Conservation (phyloP, 768 basidiomycete genomes). For the Hygrocybe coccinea region DNA sequence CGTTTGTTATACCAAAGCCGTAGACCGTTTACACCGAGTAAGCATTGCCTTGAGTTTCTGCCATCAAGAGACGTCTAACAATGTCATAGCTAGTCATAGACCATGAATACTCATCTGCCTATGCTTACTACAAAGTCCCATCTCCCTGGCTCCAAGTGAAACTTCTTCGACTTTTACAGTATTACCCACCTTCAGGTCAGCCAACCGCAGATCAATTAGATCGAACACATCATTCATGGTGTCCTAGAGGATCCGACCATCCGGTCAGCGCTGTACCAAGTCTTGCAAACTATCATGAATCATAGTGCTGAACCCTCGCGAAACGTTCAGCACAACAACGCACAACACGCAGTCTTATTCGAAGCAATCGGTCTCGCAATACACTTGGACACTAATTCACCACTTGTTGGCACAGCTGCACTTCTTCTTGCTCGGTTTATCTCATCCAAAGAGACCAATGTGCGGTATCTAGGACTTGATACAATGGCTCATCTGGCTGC, state of each 20-base stretch:
- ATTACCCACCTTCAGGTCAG: conserved; percentile 91
- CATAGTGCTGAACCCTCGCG: conserved; percentile 85
- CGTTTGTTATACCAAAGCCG: conserved; percentile 92
- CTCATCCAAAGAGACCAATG: conserved; percentile 96
- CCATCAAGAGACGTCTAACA: not conserved
- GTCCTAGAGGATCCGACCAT: conserved; percentile 78
- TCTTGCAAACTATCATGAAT: conserved; percentile 86
- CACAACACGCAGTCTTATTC: conserved; percentile 96
- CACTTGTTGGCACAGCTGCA: conserved; percentile 82
- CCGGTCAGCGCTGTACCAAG: conserved; percentile 68
- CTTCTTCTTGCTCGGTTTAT: conserved; percentile 93
- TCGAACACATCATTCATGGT: conserved; percentile 4
- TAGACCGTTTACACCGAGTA: conserved; percentile 81
- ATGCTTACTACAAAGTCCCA: conserved; percentile 96
- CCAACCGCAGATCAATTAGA: conserved; percentile 1
- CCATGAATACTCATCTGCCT: conserved; percentile 81
- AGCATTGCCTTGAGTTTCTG: conserved; percentile 17
- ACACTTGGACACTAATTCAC: conserved; percentile 87
- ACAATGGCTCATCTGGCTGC: conserved; percentile 98
- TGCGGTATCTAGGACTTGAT: conserved; percentile 93
- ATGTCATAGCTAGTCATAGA: conserved; percentile 75
- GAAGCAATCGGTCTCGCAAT: conserved; percentile 97
- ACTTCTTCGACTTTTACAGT: conserved; percentile 85
- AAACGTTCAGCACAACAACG: conserved; percentile 98
- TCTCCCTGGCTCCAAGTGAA: conserved; percentile 98